Evolutionary conservation across 495 filamentous ascomycete species (phyloP).

Genomic region (Lasiosphaeria hispida): DNA sequence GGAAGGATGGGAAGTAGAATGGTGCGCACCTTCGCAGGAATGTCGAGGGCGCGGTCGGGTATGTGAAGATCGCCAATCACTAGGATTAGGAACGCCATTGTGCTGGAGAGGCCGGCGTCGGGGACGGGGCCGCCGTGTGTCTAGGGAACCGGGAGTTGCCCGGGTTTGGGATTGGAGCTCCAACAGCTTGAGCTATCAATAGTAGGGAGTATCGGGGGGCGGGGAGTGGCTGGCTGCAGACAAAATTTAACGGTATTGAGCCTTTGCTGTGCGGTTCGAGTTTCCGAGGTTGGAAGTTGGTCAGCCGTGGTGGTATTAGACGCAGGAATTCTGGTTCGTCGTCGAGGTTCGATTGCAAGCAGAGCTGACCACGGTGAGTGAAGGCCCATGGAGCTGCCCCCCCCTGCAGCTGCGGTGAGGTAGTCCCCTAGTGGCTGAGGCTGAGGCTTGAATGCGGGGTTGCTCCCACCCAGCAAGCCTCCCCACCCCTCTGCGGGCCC

Average conservation of each 20-base stretch:
- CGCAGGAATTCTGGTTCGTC: not conserved
- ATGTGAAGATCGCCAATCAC: slow-evolving; percentile 98
- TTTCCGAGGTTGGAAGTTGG: not conserved
- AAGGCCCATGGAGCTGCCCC: not conserved
- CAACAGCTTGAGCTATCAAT: no score
- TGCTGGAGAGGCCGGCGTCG: not conserved
- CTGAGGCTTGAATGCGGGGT: slow-evolving; percentile 15
- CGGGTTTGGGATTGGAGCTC: not conserved
- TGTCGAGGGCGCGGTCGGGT: slow-evolving; percentile 86
- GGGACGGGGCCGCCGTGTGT: not conserved
- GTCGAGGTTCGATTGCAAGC: slow-evolving; percentile 2
- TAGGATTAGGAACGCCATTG: slow-evolving; percentile 62
- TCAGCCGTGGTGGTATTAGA: not conserved
- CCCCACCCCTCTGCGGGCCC: not conserved
- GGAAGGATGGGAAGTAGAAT: not conserved
- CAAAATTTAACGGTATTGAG: no score
- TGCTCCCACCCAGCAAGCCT: not conserved
- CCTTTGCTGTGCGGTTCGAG: no score
- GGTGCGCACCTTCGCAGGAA: slow-evolving; percentile 74
- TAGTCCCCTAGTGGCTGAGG: not conserved
- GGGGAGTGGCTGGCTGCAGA: no score
- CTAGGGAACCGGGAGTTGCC: not conserved
- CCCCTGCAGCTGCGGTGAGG: no score
- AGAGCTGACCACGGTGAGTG: slow-evolving; percentile 9
- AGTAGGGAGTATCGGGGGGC: no score